A percentile compares a stretch with the other conserved stretches of the same genome.
Evolutionary conservation across 1,284 basidiomycete species (phyloP).

Genomic region (Cryptococcus jaspeensis): DNA sequence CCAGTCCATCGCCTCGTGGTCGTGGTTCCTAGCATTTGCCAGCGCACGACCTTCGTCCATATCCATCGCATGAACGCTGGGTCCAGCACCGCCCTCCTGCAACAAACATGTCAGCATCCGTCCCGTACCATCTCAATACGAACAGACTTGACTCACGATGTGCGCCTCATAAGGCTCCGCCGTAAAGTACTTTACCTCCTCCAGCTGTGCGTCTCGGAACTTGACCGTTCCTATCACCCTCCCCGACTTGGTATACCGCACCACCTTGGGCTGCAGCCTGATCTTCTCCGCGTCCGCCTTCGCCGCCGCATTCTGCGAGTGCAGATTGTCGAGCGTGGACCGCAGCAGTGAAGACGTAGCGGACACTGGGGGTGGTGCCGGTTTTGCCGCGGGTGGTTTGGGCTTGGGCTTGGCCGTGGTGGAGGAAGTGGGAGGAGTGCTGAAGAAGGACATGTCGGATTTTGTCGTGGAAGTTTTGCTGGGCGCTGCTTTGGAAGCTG

Average conservation of each 20-base stretch:
- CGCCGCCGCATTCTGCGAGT: not conserved
- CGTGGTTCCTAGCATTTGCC: conserved; percentile 12
- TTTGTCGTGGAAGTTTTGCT: conserved; percentile 1
- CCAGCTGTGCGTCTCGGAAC: conserved; percentile 34
- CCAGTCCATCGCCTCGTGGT: conserved; percentile 32
- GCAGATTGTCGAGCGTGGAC: not conserved
- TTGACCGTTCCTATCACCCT: conserved; percentile 40
- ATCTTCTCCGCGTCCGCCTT: not conserved
- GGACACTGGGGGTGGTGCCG: not conserved
- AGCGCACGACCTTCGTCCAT: conserved; percentile 36
- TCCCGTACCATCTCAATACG: not conserved
- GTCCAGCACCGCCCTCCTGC: conserved; percentile 27
- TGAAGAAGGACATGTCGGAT: conserved; percentile 41
- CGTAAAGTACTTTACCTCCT: conserved; percentile 28
- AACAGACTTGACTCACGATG: not conserved
- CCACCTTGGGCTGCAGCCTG: conserved; percentile 11
- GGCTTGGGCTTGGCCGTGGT: conserved; percentile 22
- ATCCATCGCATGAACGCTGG: conserved; percentile 29
- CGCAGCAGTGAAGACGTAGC: not conserved
- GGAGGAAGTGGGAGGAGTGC: conserved; percentile 12
- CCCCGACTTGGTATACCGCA: conserved; percentile 8
- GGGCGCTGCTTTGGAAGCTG: not conserved
- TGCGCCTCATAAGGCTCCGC: conserved; percentile 38
- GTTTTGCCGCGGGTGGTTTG: conserved; percentile 26
- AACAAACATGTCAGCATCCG: not conserved